Evolutionary conservation across 768 basidiomycete genomes (phyloP).

Genomic region (Cantharellus anzutake): DNA sequence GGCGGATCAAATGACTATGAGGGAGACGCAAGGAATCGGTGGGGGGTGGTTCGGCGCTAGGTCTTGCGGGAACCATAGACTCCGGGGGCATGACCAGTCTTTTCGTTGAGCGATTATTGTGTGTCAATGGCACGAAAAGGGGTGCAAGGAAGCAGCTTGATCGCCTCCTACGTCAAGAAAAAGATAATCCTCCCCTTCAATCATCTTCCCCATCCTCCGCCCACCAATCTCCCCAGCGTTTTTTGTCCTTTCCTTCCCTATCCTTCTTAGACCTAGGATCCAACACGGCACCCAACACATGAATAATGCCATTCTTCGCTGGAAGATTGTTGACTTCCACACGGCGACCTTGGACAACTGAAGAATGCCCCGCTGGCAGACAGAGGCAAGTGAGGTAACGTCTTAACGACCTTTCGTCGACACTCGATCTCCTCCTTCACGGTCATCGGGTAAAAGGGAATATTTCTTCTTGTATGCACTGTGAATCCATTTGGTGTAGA

Average conservation of each 20-base stretch:
- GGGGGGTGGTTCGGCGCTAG: too few species aligned
- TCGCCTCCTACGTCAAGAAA: too few species aligned
- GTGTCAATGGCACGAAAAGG: too few species aligned
- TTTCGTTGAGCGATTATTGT: too few species aligned
- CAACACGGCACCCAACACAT: conserved; percentile 2
- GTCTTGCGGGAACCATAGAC: too few species aligned
- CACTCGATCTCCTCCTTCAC: not conserved
- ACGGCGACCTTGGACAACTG: conserved; percentile 1
- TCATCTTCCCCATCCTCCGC: not conserved
- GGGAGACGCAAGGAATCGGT: too few species aligned
- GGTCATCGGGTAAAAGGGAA: too few species aligned
- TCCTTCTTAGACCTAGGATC: conserved; percentile 2
- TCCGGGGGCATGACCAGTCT: too few species aligned
- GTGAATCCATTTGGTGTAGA: conserved; percentile 5
- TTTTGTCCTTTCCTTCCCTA: not conserved
- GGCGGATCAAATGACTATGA: too few species aligned
- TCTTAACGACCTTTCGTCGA: conserved; percentile 2
- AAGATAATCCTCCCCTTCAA: not conserved
- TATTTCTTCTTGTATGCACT: not conserved
- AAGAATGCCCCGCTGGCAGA: conserved; percentile 3
- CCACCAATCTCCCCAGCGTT: conserved; percentile 7
- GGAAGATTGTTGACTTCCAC: not conserved
- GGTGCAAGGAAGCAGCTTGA: too few species aligned
- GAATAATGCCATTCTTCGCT: conserved; percentile 5
- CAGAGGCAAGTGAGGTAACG: conserved; percentile 1